A percentile compares a stretch with the other conserved stretches of the same genome.
phyloP scores from a whole-genome alignment of 1,284 basidiomycete genomes.

The Sphagnurus paluster region DNA sequence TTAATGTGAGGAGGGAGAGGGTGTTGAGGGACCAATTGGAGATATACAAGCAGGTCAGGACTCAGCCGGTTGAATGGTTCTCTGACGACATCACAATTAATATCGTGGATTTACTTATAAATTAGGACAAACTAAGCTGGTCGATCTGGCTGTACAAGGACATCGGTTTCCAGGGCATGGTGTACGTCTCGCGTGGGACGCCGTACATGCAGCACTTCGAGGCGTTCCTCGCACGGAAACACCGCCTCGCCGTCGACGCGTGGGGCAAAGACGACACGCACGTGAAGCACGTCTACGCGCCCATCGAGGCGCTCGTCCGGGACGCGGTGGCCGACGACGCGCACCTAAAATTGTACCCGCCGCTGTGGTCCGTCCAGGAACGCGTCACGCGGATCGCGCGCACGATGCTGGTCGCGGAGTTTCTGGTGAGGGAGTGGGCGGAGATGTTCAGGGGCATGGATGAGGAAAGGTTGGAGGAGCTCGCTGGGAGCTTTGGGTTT shows the following conservation, averaged over 20 bases:
- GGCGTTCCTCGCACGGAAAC: constrained; percentile 65
- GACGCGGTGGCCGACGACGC: constrained; percentile 39
- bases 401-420: constrained; percentile 65
- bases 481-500: constrained; percentile 59
- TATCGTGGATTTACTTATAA: no score
- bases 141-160: constrained; percentile 90
- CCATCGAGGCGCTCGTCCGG: constrained; percentile 55
- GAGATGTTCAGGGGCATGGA: constrained; percentile 58
- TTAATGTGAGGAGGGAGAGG: constrained; percentile 65
- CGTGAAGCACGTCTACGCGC: constrained; percentile 58
- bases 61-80: no score
- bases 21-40: constrained; percentile 73
- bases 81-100: no score
- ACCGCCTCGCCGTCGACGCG: constrained; percentile 63
- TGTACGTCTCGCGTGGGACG: constrained; percentile 67
- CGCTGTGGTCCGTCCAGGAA: constrained; percentile 30
- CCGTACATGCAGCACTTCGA: constrained; percentile 68
- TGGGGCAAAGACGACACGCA: constrained; percentile 64
- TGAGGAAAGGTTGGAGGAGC: constrained; percentile 33
- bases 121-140: constrained; percentile 76
- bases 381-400: constrained; percentile 53
- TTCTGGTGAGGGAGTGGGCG: constrained; percentile 66
- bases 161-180: constrained; percentile 85
- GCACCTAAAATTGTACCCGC: constrained; percentile 42
- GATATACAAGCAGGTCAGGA: constrained; percentile 72